Evolutionary conservation across 208 protist species (phyloP), one percentile per base, ranked within the genome.

Genomic region (Acanthamoeba castellanii): DNA sequence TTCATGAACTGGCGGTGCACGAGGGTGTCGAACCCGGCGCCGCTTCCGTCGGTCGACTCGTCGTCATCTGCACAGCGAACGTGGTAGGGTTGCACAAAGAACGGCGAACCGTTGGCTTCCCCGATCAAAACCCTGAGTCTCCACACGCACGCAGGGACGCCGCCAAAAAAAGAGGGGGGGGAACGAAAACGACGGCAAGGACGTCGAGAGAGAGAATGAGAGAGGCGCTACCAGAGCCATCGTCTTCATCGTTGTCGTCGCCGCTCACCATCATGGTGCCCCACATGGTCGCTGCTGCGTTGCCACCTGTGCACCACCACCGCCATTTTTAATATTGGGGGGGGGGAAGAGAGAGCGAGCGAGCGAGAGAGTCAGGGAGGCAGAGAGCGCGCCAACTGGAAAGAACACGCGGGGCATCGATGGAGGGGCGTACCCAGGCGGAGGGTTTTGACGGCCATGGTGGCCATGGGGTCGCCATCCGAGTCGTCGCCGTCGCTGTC

Each of bases 41-140:
- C 64, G 50, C 50, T 13, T 55, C 50, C 50, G 5, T 55, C 64
- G 64, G 64, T 72, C 6, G 64, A 72, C 30, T 72, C 64, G 20
- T 72, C 64, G 30, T 72, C 64, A 72, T 72, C 64, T 72, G 64
- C 64, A 22, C 64, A 72, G 11, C 20, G 30, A 6, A 72, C 64
- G 30, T 72, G 64, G 30, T 72, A 32, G 64, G 64, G 64, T 72
- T 72, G 64, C 64, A 72, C 64, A 32, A 72, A 72, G 30, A 72
- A 72, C 64, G 64, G 64, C 30, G 64, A 72, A 72, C 64, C 64
- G 64, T 72, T 16, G 64, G 8, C 64, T 32, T 4, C 64, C 5
- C 20, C 11, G 20, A 9, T 72, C 18, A 34, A 72, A 66, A 66
- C 59, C 50, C 50, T 13, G 50, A 55, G 50, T 55, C 13, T 5